Evolutionary conservation across 73 alveolate genomes (phyloP).

Genomic region (Blepharisma stoltei): DNA sequence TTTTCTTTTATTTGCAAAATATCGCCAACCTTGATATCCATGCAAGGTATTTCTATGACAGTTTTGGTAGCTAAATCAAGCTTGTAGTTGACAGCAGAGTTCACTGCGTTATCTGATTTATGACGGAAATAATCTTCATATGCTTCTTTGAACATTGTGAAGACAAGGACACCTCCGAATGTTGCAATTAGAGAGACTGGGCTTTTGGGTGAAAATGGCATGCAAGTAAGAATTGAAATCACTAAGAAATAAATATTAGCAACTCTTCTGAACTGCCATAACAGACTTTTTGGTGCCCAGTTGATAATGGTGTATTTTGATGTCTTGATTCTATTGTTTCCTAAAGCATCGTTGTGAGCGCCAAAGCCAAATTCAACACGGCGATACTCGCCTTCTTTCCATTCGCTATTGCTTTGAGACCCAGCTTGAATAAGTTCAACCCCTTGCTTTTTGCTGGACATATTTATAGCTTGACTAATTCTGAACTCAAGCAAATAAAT

Average conservation of each 20-base stretch:
- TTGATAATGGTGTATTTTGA: constrained; percentile 30
- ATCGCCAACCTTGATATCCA: constrained; percentile 57
- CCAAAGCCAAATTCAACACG: too few relatives aligned
- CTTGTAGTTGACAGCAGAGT: constrained; percentile 37
- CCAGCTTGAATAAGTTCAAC: too few relatives aligned
- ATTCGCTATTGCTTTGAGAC: too few relatives aligned
- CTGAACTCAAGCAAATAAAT: too few relatives aligned
- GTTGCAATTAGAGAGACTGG: constrained; percentile 92
- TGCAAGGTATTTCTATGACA: constrained; percentile 43
- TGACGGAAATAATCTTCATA: constrained; percentile 76
- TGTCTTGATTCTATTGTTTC: not conserved
- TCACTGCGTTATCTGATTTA: constrained; percentile 59
- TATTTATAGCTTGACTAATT: too few relatives aligned
- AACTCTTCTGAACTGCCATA: constrained; percentile 65
- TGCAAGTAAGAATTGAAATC: constrained; percentile 74
- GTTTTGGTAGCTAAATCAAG: constrained; percentile 31
- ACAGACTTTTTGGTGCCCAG: constrained; percentile 65
- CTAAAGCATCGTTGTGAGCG: too few relatives aligned
- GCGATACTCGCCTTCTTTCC: too few relatives aligned
- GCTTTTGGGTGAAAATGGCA: constrained; percentile 81
- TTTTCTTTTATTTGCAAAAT: constrained; percentile 57
- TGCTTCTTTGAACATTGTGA: constrained; percentile 92
- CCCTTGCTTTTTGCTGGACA: too few relatives aligned
- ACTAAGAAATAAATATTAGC: constrained; percentile 74
- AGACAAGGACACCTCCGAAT: constrained; percentile 84